These are phyloP conservation scores for Acer saccharum DNA, from an alignment of 345 rosid species.

Conservation along the genomic window DNA sequence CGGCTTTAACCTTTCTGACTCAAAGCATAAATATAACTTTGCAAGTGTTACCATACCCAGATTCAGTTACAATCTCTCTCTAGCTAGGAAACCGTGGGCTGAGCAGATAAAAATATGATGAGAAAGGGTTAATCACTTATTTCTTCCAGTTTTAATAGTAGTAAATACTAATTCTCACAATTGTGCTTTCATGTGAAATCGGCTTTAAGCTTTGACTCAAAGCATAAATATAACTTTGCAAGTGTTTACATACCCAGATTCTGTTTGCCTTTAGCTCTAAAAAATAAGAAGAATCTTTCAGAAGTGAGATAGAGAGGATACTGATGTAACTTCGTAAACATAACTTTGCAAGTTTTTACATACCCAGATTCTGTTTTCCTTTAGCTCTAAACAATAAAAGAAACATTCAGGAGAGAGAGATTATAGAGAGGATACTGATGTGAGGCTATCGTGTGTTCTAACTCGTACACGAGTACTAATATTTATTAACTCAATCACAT, in stretches of 20 bases:
- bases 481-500: neutral
- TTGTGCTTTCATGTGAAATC: slow-evolving; percentile 1
- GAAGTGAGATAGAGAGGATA: neutral
- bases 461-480: neutral
- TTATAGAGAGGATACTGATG: neutral
- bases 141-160: neutral
- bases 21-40: neutral
- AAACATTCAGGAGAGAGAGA: neutral
- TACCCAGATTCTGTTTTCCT: neutral
- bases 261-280: neutral
- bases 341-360: neutral
- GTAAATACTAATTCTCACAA: neutral
- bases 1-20: neutral
- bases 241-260: neutral
- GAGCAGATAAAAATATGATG: too few relatives aligned
- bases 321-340: neutral
- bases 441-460: neutral
- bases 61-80: too few relatives aligned
- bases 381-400: neutral
- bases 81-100: too few relatives aligned
- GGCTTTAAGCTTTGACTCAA: neutral
- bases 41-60: neutral
- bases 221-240: slow-evolving; percentile 3
- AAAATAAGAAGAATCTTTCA: neutral
- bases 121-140: too few relatives aligned